Base-by-base conservation (phyloP, 208 protist species). In the Acanthamoeba royreba region DNA sequence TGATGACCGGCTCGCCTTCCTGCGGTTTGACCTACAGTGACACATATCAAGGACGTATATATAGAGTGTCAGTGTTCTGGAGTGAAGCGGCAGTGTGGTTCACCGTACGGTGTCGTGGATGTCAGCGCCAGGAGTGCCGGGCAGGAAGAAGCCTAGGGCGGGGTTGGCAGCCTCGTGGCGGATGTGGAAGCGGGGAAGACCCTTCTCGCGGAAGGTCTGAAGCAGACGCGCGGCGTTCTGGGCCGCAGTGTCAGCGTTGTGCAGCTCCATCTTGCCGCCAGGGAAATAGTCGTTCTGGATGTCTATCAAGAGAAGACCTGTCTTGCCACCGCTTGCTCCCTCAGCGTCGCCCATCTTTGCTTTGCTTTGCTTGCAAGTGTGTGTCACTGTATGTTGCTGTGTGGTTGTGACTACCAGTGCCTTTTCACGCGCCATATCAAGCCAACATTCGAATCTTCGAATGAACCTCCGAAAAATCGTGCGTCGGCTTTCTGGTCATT, bases 271-370 rank as follows among this genome's bases (percentile, higher is more conserved):
- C 91, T 93, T 93, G 69, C 91, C 91, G 22, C 91, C 91, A 5
- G 91, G 72, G 91, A 90, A 93, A n/a, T 93, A 93, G 52, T 93
- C 91, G 72, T 93, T 93, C 52, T 93, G 91, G 4, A 93, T 9
- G 40, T 93, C 91, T 33, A 93, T 87, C 42, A 93, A 22, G 52
- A 93, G 22, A 28, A 93, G 52, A 5, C 40, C 91, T 7, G 91
- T 93, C 46, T 93, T 92, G 35, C 66, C 35, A n/a, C n/a, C n/a
- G n/a, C n/a, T n/a, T n/a, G n/a, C n/a, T n/a, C n/a, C n/a, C n/a
- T n/a, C n/a, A n/a, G n/a, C n/a, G n/a, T n/a, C n/a, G n/a, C n/a
- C n/a, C n/a, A n/a, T n/a, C n/a, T n/a, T n/a, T n/a, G n/a, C n/a
- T n/a, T n/a, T n/a, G n/a, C n/a, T n/a, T n/a, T n/a, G n/a, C n/a